Evolutionary conservation across 441 rosid species (phyloP).

Genomic region (Bocquillonia castaneifolia): DNA sequence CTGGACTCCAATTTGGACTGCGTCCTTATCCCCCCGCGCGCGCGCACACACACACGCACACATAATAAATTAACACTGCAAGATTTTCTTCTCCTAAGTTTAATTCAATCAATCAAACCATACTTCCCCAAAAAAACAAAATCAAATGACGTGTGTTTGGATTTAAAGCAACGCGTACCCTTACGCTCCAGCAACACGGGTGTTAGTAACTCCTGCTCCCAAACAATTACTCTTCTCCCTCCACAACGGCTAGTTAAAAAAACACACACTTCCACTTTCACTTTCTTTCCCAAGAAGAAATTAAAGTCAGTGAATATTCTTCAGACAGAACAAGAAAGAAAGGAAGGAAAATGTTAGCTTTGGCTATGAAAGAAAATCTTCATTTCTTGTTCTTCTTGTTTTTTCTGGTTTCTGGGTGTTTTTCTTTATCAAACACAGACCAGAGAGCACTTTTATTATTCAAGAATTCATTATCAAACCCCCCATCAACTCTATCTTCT

Average conservation of each 20-base stretch:
- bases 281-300: constrained; percentile 9
- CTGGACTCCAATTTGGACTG: background rate
- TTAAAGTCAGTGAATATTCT: too few relatives aligned
- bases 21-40: constrained; percentile 5
- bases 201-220: background rate
- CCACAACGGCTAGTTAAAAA: constrained; percentile 20
- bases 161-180: background rate
- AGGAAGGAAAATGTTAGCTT: background rate
- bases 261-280: background rate
- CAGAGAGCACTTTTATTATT: constrained; percentile 27
- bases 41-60: too few relatives aligned
- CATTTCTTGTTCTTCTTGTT: constrained; percentile 3
- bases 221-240: background rate
- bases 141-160: background rate
- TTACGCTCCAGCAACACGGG: constrained; percentile 14
- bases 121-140: too few relatives aligned
- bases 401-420: constrained; percentile 5
- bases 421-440: constrained; percentile 19
- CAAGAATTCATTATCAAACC: constrained; percentile 24
- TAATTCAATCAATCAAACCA: too few relatives aligned
- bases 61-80: background rate
- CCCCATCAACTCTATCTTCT: constrained; percentile 21
- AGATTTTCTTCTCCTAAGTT: too few relatives aligned
- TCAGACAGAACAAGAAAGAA: too few relatives aligned
- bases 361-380: background rate